Evolutionary conservation across 306 rosid genomes (phyloP).

Genomic region (Ziziphus jujuba): DNA sequence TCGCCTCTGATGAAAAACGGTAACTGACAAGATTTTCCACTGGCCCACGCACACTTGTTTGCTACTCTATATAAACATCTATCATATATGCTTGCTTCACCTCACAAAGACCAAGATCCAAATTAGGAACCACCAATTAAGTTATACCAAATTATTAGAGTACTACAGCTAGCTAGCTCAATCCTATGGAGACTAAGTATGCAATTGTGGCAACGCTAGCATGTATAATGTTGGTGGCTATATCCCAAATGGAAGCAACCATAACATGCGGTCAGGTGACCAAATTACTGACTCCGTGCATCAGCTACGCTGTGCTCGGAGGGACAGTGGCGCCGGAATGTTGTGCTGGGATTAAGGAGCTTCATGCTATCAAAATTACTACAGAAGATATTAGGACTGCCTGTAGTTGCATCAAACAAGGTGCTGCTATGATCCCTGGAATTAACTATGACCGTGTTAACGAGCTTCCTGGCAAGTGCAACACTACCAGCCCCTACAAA

Average conservation of each 20-base stretch:
- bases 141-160: too few species aligned
- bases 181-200: too few species aligned
- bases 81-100: neutral
- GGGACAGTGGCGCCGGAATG: slow-evolving; percentile 48
- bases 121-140: neutral
- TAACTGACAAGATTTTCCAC: too few species aligned
- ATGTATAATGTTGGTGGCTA: slow-evolving; percentile 24
- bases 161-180: too few species aligned
- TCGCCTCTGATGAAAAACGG: too few species aligned
- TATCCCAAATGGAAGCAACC: slow-evolving; percentile 17
- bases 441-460: slow-evolving; percentile 43
- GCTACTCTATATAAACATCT: slow-evolving; percentile 30
- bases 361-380: slow-evolving; percentile 42
- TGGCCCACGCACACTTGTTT: neutral
- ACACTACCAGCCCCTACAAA: slow-evolving; percentile 51
- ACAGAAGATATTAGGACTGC: slow-evolving; percentile 43
- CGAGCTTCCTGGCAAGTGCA: slow-evolving; percentile 33
- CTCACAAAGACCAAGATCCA: neutral
- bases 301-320: slow-evolving; percentile 54
- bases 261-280: slow-evolving; percentile 51
- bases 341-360: slow-evolving; percentile 49
- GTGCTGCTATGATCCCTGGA: slow-evolving; percentile 42
- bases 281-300: slow-evolving; percentile 51
- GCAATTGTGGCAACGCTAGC: slow-evolving; percentile 14
- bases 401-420: slow-evolving; percentile 52